Evolutionary conservation across 139 green algal species (phyloP).

Genomic region (Chlorella vulgaris): DNA sequence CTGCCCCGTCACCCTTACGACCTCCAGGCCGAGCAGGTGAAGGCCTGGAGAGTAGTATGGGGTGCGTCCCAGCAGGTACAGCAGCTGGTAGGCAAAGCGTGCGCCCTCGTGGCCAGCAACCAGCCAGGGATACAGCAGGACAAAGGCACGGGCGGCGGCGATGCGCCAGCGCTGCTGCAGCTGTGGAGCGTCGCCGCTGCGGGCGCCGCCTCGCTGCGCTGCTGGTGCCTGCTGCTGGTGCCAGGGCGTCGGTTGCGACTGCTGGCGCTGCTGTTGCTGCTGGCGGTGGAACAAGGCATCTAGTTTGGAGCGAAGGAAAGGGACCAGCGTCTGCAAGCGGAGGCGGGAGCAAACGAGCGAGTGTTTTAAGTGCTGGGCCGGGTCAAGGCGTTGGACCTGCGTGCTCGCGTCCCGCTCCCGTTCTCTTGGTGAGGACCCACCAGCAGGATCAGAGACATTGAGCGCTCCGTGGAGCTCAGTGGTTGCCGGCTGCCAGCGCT

Average conservation of each 20-base stretch:
- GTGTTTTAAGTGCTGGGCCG: too few relatives aligned
- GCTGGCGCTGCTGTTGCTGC: slow-evolving; percentile 11
- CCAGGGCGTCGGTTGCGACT: background rate
- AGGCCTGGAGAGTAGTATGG: slow-evolving; percentile 62
- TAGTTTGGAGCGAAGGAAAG: slow-evolving; percentile 72
- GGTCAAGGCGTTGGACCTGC: too few relatives aligned
- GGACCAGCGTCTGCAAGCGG: slow-evolving; percentile 63
- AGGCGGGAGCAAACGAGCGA: background rate
- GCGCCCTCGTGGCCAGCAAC: slow-evolving; percentile 58
- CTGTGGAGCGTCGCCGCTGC: background rate
- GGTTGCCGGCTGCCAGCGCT: background rate
- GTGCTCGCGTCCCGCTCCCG: background rate
- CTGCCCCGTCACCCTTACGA: slow-evolving; percentile 64
- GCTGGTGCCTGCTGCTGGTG: background rate
- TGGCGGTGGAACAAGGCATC: slow-evolving; percentile 56
- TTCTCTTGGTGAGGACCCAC: background rate
- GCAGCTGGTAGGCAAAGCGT: slow-evolving; percentile 74
- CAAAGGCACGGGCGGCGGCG: slow-evolving; percentile 17
- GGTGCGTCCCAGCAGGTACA: slow-evolving; percentile 66
- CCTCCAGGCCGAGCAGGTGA: slow-evolving; percentile 61
- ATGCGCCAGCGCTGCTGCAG: background rate
- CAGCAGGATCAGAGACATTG: slow-evolving; percentile 44
- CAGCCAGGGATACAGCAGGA: slow-evolving; percentile 62
- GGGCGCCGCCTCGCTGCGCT: background rate
- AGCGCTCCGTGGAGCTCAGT: slow-evolving; percentile 20